Base-by-base conservation (phyloP, 164 flowering plant species). In the Liriodendron chinense region DNA sequence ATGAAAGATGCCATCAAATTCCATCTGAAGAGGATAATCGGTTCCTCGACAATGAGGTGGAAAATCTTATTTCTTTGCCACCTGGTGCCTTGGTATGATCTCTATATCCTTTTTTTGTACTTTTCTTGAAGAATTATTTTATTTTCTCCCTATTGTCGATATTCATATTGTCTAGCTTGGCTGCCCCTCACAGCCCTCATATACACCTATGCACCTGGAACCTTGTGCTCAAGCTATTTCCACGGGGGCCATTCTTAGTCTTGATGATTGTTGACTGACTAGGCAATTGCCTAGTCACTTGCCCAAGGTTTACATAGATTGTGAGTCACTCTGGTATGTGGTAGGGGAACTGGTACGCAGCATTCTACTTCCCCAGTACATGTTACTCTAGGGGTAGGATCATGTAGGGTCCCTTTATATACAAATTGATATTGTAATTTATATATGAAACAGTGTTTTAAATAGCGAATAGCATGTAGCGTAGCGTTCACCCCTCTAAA, bases 41-140 rank as follows among this genome's bases (percentile, higher is more conserved):
- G 56, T 57, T 18, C 49, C 72, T 77, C 13, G 75, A 74, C 7
- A 66, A 74, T 74, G 83, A 80, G 59, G 70, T 9, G 21, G 85
- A 77, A 76, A 77, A 69, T 72, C 69, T 47, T 47, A 65, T 77
- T 66, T 81, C 79, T 71, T 69, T 72, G 73, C 75, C 86, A 53
- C 28, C 89, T 23, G 81, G 75, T 78, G 72, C 82, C 76, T 61
- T 78, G 93, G 95, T 91, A 87, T 65, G 80, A 26, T 47, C 71
- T 69, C 71, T n/a, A n/a, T 67, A 7, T 10, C n/a, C 47, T 14
- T 67, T 7, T 65, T 67, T 66, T 28, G 12, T 53, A 16, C 57
- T 43, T 47, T 69, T 18, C 10, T n/a, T 69, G 25, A 43, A 3
- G 21, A 43, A n/a, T 23, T 65, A 18, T 50, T 73, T 47, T 47